Evolutionary conservation across 805 yeast species (phyloP).

Genomic region (Zygoascus tannicola): DNA sequence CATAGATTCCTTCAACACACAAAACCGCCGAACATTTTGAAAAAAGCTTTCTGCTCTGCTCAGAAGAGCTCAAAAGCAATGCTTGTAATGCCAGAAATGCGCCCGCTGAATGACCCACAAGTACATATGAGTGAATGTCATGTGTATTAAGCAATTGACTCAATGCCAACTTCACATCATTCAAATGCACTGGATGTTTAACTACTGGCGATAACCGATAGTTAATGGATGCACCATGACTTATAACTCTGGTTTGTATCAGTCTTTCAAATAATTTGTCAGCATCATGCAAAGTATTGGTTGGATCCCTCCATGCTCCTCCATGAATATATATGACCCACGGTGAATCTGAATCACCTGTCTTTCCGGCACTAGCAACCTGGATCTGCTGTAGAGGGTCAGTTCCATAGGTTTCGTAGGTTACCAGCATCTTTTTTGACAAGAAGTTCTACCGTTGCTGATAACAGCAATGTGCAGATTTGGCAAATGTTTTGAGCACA

Average conservation of each 20-base stretch:
- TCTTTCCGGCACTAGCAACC: background rate
- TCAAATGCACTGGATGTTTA: constrained; percentile 51
- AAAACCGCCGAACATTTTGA: constrained; percentile 10
- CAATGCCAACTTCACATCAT: constrained; percentile 46
- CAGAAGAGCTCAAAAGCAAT: background rate
- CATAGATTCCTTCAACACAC: constrained; percentile 61
- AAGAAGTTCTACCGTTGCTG: no score
- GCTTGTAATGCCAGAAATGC: constrained; percentile 55
- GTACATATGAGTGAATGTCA: constrained; percentile 23
- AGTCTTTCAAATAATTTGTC: constrained; percentile 26
- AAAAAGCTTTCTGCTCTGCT: background rate
- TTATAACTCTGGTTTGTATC: constrained; percentile 17
- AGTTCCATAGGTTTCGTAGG: background rate
- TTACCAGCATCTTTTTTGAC: no score
- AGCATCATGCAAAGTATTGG: constrained; percentile 51
- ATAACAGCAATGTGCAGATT: no score
- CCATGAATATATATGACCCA: constrained; percentile 63
- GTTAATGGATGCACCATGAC: constrained; percentile 38
- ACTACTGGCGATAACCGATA: constrained; percentile 59
- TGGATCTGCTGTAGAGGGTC: background rate
- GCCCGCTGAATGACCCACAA: constrained; percentile 78
- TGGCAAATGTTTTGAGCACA: no score
- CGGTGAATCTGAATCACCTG: background rate
- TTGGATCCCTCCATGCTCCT: constrained; percentile 79
- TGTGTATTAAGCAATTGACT: constrained; percentile 17